These are phyloP conservation scores for Penicillium polonicum DNA, from an alignment of 2,329 filamentous ascomycete species.

Conservation along the genomic window DNA sequence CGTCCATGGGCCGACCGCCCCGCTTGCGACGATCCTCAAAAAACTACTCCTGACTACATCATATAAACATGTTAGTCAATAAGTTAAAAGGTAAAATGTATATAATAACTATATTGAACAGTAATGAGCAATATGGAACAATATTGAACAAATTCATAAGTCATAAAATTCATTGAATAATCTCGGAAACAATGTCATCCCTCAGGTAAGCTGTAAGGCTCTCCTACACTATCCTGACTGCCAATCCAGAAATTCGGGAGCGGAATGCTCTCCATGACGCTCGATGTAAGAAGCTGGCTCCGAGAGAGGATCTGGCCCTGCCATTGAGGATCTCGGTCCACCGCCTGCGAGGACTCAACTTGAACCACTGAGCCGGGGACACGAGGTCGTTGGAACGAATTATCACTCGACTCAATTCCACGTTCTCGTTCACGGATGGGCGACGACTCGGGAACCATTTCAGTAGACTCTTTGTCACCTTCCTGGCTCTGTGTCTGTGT, in stretches of 20 bases:
- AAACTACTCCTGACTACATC: neutral
- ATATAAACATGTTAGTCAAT: neutral
- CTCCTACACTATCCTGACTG: conserved; percentile 41
- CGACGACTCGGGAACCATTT: conserved; percentile 44
- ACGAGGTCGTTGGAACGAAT: conserved; percentile 19
- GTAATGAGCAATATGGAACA: too few species aligned
- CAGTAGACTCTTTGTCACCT: conserved; percentile 26
- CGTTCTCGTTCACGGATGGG: conserved; percentile 27
- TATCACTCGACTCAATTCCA: conserved; percentile 3
- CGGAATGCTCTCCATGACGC: conserved; percentile 46
- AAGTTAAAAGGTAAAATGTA: neutral
- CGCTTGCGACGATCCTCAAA: conserved; percentile 17
- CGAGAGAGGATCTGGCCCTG: conserved; percentile 29
- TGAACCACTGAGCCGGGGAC: conserved; percentile 35
- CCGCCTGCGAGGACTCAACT: conserved; percentile 44
- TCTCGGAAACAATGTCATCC: conserved; percentile 8
- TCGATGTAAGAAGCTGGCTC: conserved; percentile 42
- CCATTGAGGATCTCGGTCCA: conserved; percentile 25
- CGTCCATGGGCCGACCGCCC: conserved; percentile 34
- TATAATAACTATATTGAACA: neutral
- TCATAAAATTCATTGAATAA: conserved; percentile 13
- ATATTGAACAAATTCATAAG: conserved; percentile 9
- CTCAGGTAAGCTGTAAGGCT: conserved; percentile 36
- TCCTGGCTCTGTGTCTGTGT: conserved; percentile 24
- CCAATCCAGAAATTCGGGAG: conserved; percentile 40